These are phyloP conservation scores for Trebouxia gelatinosa DNA, from an alignment of 163 green algal species.

Conservation along the genomic window DNA sequence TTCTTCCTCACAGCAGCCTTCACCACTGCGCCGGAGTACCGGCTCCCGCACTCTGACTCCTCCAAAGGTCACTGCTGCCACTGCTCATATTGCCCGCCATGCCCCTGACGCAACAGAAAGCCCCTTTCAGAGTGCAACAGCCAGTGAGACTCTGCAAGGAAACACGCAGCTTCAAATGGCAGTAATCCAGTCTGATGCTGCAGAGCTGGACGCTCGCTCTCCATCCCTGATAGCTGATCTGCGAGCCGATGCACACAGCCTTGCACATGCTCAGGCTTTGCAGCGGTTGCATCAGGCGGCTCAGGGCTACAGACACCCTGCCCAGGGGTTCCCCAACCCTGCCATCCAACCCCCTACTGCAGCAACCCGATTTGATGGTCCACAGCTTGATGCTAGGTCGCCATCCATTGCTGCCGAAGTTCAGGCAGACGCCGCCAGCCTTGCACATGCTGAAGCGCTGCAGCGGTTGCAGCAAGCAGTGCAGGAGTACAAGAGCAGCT, in stretches of 20 bases:
- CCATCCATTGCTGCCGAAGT: neutral
- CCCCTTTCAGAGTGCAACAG: neutral
- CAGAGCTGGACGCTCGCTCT: too few species aligned
- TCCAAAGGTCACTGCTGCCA: neutral
- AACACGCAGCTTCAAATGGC: neutral
- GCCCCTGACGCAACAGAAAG: neutral
- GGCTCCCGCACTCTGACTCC: neutral
- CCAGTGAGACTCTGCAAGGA: neutral
- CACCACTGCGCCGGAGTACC: neutral
- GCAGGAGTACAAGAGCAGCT: conserved; percentile 17
- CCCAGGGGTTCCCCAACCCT: too few species aligned
- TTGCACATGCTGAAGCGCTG: conserved; percentile 16
- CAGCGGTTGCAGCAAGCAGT: conserved; percentile 22
- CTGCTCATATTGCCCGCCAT: neutral
- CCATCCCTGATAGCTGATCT: neutral
- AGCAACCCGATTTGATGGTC: neutral
- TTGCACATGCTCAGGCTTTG: conserved; percentile 17
- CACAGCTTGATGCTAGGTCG: too few species aligned
- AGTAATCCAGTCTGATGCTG: neutral
- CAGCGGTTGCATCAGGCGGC: conserved; percentile 18
- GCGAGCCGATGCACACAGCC: neutral
- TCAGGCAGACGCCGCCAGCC: neutral
- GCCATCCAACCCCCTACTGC: neutral
- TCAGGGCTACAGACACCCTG: neutral
- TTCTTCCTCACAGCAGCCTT: neutral